Evolutionary conservation across 129 eudicot species (phyloP).

Genomic region (Logfia minima): DNA sequence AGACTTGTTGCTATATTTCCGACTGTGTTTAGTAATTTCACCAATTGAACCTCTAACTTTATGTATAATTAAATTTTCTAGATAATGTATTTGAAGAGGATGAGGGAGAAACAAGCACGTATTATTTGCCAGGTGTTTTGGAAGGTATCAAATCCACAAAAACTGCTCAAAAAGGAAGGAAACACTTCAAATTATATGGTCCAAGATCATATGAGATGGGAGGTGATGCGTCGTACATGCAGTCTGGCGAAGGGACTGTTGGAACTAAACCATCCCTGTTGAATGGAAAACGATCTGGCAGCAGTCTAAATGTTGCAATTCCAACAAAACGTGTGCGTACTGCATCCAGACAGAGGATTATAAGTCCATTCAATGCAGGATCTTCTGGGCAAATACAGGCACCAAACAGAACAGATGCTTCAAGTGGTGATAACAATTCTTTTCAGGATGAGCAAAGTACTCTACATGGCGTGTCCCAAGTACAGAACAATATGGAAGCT

Average conservation of each 20-base stretch:
- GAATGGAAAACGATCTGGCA: conserved; percentile 66
- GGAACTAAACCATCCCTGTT: conserved; percentile 52
- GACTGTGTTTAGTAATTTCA: background rate
- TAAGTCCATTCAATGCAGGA: conserved; percentile 68
- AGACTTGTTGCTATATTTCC: background rate
- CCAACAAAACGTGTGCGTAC: conserved; percentile 93
- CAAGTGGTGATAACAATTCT: conserved; percentile 94
- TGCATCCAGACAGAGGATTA: conserved; percentile 84
- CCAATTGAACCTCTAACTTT: conserved; percentile 7
- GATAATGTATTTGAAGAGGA: conserved; percentile 77
- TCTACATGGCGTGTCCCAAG: conserved; percentile 61
- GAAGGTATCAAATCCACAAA: conserved; percentile 60
- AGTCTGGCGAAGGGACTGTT: conserved; percentile 48
- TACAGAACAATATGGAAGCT: conserved; percentile 69
- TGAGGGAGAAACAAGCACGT: conserved; percentile 75
- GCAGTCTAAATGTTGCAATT: conserved; percentile 63
- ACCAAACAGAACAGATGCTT: conserved; percentile 76
- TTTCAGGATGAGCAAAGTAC: conserved; percentile 92
- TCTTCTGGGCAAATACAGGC: conserved; percentile 59
- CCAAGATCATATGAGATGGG: conserved; percentile 62
- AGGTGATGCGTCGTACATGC: conserved; percentile 45
- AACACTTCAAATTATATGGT: conserved; percentile 44
- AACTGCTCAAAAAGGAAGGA: conserved; percentile 56
- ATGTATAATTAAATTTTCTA: conserved; percentile 45
- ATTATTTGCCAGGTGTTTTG: conserved; percentile 54